A percentile compares a stretch with the other conserved stretches of the same genome.
Evolutionary conservation across 1,284 basidiomycete species (phyloP).

Genomic region (Trichosporon sp.): DNA sequence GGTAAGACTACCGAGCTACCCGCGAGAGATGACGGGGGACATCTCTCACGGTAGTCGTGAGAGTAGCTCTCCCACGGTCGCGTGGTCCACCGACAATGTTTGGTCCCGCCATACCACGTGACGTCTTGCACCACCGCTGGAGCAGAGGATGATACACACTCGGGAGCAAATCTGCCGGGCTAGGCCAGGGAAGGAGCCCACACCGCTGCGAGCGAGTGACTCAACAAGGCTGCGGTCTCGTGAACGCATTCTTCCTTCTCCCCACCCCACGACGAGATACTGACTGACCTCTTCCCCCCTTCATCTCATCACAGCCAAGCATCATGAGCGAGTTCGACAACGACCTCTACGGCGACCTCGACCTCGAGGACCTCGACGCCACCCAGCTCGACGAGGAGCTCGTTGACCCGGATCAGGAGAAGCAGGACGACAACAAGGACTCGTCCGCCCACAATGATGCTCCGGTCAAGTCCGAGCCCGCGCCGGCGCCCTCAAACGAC

Average conservation of each 20-base stretch:
- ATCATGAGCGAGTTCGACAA: slow-evolving; percentile 42
- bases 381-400: slow-evolving; percentile 32
- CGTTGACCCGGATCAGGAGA: slow-evolving; percentile 47
- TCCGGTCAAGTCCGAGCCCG: background rate
- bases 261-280: background rate
- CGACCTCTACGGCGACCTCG: slow-evolving; percentile 36
- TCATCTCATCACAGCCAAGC: no score
- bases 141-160: background rate
- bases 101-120: no score
- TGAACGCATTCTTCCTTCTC: background rate
- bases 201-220: background rate
- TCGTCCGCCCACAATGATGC: background rate
- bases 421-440: slow-evolving; percentile 24
- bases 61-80: no score
- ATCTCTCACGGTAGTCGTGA: no score
- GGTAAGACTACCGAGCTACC: no score
- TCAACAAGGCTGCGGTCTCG: background rate
- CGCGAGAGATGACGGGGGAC: no score
- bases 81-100: no score
- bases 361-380: slow-evolving; percentile 41
- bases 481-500: background rate
- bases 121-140: no score
- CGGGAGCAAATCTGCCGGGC: background rate
- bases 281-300: background rate
- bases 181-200: background rate